Percentiles rank a stretch among this genome's conserved stretches.
These are phyloP conservation scores for Alternaria arborescens DNA, from an alignment of 2,329 filamentous ascomycete species.

Conservation along the genomic window DNA sequence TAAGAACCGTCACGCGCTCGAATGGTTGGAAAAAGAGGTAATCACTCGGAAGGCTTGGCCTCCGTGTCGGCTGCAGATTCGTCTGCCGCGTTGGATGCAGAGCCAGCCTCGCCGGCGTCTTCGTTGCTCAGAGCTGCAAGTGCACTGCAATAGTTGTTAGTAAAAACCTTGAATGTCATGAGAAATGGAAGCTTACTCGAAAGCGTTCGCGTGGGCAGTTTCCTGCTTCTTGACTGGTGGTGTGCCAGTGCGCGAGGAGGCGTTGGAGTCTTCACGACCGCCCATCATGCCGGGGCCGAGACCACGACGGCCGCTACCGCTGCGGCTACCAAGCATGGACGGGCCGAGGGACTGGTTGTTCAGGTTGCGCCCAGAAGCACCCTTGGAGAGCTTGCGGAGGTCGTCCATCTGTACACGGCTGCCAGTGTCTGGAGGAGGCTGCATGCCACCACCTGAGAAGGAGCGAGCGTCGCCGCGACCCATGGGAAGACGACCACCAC, in stretches of 20 bases:
- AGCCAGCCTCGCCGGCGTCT: constrained; percentile 65
- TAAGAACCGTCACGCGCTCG: constrained; percentile 43
- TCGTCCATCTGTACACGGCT: constrained; percentile 94
- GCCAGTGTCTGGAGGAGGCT: constrained; percentile 72
- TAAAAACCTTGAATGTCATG: background rate
- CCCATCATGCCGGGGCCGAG: constrained; percentile 75
- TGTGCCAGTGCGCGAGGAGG: constrained; percentile 88
- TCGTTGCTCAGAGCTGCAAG: constrained; percentile 65
- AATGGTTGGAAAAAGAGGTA: constrained; percentile 41
- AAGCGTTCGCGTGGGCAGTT: constrained; percentile 81
- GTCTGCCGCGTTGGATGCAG: constrained; percentile 71
- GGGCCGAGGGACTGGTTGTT: constrained; percentile 74
- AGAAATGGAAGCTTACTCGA: constrained; percentile 73
- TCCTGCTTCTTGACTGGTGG: constrained; percentile 74
- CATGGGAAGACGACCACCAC: constrained; percentile 72
- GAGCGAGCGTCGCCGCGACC: constrained; percentile 89
- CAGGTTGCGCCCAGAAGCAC: constrained; percentile 66
- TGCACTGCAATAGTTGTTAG: constrained; percentile 55
- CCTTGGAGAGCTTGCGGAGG: constrained; percentile 77
- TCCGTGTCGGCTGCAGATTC: constrained; percentile 33
- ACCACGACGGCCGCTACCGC: constrained; percentile 83
- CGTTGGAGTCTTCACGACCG: constrained; percentile 83
- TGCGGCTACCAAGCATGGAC: constrained; percentile 85
- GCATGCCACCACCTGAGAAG: constrained; percentile 76
- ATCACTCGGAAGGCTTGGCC: constrained; percentile 50